Evolutionary conservation across 495 filamentous ascomycete species (phyloP).

Genomic region (Melanomma pulvis-pyrius): DNA sequence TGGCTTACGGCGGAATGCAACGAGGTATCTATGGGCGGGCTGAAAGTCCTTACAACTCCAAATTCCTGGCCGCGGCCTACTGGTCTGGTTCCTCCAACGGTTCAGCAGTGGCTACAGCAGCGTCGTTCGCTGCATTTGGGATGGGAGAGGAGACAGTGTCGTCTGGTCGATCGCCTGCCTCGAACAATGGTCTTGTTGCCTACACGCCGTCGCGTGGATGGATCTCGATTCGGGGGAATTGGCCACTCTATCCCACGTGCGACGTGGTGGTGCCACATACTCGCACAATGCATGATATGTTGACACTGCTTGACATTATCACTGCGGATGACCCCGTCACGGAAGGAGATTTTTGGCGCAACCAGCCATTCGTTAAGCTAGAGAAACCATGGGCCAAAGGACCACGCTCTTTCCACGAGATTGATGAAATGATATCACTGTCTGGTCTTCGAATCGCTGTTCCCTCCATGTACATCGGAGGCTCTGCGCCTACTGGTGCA

Average conservation of each 20-base stretch:
- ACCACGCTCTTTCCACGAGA: neutral
- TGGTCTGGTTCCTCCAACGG: slow-evolving; percentile 47
- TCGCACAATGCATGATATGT: slow-evolving; percentile 42
- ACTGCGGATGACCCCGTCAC: slow-evolving; percentile 31
- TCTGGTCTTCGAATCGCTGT: slow-evolving; percentile 42
- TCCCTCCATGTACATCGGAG: slow-evolving; percentile 43
- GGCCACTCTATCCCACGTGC: slow-evolving; percentile 47
- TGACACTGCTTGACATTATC: slow-evolving; percentile 40
- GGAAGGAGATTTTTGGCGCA: slow-evolving; percentile 44
- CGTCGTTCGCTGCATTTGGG: slow-evolving; percentile 44
- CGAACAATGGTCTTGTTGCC: slow-evolving; percentile 44
- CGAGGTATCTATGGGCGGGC: slow-evolving; percentile 44
- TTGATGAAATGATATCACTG: slow-evolving; percentile 23
- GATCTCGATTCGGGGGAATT: slow-evolving; percentile 43
- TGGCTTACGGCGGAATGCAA: slow-evolving; percentile 47
- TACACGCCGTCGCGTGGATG: slow-evolving; percentile 45
- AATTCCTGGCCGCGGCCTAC: slow-evolving; percentile 45
- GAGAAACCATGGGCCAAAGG: neutral
- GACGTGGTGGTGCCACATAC: slow-evolving; percentile 45
- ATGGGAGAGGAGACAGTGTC: slow-evolving; percentile 43
- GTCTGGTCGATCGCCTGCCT: slow-evolving; percentile 42
- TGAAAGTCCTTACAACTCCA: slow-evolving; percentile 44
- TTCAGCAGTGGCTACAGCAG: slow-evolving; percentile 40
- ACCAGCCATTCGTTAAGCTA: slow-evolving; percentile 40
- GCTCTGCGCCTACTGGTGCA: slow-evolving; percentile 31